Base-by-base conservation (phyloP, 1,284 basidiomycete species). In the Tranzscheliella williamsii region DNA sequence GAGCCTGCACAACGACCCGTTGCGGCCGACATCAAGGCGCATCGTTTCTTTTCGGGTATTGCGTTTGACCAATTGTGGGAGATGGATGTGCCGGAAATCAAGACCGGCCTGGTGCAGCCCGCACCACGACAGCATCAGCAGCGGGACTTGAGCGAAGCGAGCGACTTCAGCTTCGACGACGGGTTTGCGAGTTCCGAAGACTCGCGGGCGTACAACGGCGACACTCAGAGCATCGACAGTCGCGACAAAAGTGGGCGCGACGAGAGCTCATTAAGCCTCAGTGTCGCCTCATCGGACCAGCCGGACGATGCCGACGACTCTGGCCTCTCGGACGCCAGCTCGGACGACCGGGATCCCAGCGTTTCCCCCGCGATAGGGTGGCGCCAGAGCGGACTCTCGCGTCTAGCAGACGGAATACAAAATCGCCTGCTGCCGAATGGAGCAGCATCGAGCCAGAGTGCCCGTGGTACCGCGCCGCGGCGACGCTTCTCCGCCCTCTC, bases 21-120 rank as follows among this genome's bases (percentile, higher is more conserved):
- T 7, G 65, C 52, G 9, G 13, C 23, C 13, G 52, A 63, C 20
- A 61, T 76, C 38, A 55, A 62, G 15, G 21, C 32, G 16, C 64
- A 70, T 24, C 38, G 54, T 3, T 72, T 75, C 46, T 76, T 76
- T 22, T 17, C 20, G 2, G 17, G 24, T 3, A 45, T 70, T 31
- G 51, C 67, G 31, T 75, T 70, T 36, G 41, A 29, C 1, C n/a
- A 38, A 5, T 24, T 76, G 4, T 76, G 74, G 74, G 34, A 42
- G 8, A 16, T 30, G 16, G 51, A 58, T 1, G 55, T 23, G 8
- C 55, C 56, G 6, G 26, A 44, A 20, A 54, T 71, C 33, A 41
- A 43, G 35, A 63, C 57, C 6, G 66, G 70, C 2, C 43, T 70
- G 3, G 62, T 53, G 31, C 36, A 54, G 32, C 61, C 61, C 1